phyloP scores from a whole-genome alignment of 805 yeast genomes.

The Cyberlindnera sargentensis region DNA sequence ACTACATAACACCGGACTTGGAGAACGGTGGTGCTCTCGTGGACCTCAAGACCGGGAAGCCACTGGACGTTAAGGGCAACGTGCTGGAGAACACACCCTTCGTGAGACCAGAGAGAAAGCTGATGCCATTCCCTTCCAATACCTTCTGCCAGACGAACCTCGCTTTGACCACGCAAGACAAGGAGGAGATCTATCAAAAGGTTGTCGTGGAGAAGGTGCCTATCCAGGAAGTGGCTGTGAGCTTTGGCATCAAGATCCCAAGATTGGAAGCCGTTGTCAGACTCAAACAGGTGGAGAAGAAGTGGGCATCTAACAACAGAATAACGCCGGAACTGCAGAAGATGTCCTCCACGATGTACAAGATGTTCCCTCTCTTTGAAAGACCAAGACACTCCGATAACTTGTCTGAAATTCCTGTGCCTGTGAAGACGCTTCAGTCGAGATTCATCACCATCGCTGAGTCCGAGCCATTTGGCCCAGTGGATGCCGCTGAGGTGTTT shows the following conservation, averaged over 20 bases:
- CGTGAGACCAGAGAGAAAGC: conserved; percentile 12
- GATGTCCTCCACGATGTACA: conserved; percentile 58
- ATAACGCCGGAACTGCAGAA: conserved; percentile 49
- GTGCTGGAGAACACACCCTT: conserved; percentile 5
- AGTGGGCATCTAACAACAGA: conserved; percentile 46
- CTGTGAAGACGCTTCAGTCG: conserved; percentile 72
- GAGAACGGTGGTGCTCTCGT: conserved; percentile 35
- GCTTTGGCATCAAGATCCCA: conserved; percentile 73
- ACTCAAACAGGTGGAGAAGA: conserved; percentile 57
- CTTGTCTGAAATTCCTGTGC: conserved; percentile 90
- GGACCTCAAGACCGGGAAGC: conserved; percentile 28
- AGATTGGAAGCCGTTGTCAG: conserved; percentile 84
- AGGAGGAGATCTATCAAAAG: conserved; percentile 52
- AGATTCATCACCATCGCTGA: conserved; percentile 87
- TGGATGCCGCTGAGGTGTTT: conserved; percentile 84
- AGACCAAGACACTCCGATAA: conserved; percentile 51
- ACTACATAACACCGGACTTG: conserved; percentile 54
- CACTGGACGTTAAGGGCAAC: conserved; percentile 19
- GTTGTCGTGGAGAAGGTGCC: conserved; percentile 44
- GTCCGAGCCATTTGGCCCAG: conserved; percentile 91
- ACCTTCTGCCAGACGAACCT: conserved; percentile 60
- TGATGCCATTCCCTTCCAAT: conserved; percentile 82
- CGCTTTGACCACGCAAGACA: conserved; percentile 51
- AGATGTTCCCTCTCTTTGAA: conserved; percentile 73
- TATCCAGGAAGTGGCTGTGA: conserved; percentile 68